A percentile compares a stretch with the other conserved stretches of the same genome.
Conservation (phyloP, 371 early-diverging fungal species). For the Fennellomyces sp. region DNA sequence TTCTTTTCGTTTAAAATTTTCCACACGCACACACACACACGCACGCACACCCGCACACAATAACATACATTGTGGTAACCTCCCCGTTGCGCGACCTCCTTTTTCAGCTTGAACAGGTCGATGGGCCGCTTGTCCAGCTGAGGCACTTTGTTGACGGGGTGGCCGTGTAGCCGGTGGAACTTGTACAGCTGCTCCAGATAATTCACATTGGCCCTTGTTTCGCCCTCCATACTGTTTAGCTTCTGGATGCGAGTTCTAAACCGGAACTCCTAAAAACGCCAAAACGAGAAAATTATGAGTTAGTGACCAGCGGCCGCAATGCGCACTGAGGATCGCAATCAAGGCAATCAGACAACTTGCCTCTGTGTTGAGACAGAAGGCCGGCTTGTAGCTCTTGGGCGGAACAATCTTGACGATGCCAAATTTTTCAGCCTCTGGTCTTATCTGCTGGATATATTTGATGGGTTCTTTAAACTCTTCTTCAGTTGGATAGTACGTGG, state of each 20-base stretch:
- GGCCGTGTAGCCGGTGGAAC: slow-evolving; percentile 84
- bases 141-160: slow-evolving; percentile 76
- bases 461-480: slow-evolving; percentile 89
- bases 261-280: slow-evolving; percentile 74
- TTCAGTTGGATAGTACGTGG: slow-evolving; percentile 81
- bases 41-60: neutral
- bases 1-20: neutral
- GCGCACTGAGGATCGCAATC: neutral
- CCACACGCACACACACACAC: neutral
- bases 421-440: slow-evolving; percentile 74
- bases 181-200: slow-evolving; percentile 90
- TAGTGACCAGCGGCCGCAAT: neutral
- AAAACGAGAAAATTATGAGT: neutral
- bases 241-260: slow-evolving; percentile 90
- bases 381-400: slow-evolving; percentile 82
- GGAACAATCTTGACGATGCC: slow-evolving; percentile 96
- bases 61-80: slow-evolving; percentile 72
- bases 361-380: slow-evolving; percentile 84
- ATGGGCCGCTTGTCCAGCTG: slow-evolving; percentile 84
- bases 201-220: slow-evolving; percentile 84
- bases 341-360: slow-evolving; percentile 53
- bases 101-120: slow-evolving; percentile 82
- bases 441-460: slow-evolving; percentile 82
- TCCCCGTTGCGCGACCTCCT: slow-evolving; percentile 81
- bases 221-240: slow-evolving; percentile 91